Base-by-base conservation (phyloP, 2,329 filamentous ascomycete species). In the Clonostachys solani region DNA sequence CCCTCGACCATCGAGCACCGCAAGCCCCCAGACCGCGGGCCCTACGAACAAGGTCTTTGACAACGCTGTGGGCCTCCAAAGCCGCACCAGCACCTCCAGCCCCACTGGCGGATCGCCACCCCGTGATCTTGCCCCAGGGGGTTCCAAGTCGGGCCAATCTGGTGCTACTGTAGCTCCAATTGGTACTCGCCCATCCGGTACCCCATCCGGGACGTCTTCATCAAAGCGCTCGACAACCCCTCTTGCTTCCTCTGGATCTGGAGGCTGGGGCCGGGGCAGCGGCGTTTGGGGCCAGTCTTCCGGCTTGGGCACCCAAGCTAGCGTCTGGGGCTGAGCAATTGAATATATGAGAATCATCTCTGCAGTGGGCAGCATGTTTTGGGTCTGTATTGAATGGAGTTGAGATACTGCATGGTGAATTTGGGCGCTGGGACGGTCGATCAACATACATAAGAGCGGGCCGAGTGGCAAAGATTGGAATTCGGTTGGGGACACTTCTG, bases 261-360 rank as follows among this genome's bases (percentile, higher is more conserved):
- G 85, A 16, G 81, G 84, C 50, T 96, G 92, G 92, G 84, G 87
- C 47, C 86, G 83, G 61, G 86, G 87, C 55, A 86, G 84, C 54
- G 86, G 84, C 37, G 89, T 92, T 42, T 96, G 92, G 92, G 88
- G 90, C 50, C 86, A 84, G 60, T 89, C 88, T 60, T 88, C 84
- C 54, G 82, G 83, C 44, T 83, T 95, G 51, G 89, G 91, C 54
- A 87, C 92, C 51, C 90, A 95, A 65, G 91, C 92, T 54, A 95
- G 90, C 54, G 92, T 96, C 56, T 97, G 92, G 92, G 92, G 92
- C 58, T 96, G 84, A 52, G 13, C 12, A 4, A 8, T 12, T 29
- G 23, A 29, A 29, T 4, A 29, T 23, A 23, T 29, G 23, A 29
- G 23, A 29, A 29, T 29, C 23, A 29, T 29, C 23, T 29, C 23